Evolutionary conservation across 768 basidiomycete species (phyloP).

Genomic region (Pluteus cervinus): DNA sequence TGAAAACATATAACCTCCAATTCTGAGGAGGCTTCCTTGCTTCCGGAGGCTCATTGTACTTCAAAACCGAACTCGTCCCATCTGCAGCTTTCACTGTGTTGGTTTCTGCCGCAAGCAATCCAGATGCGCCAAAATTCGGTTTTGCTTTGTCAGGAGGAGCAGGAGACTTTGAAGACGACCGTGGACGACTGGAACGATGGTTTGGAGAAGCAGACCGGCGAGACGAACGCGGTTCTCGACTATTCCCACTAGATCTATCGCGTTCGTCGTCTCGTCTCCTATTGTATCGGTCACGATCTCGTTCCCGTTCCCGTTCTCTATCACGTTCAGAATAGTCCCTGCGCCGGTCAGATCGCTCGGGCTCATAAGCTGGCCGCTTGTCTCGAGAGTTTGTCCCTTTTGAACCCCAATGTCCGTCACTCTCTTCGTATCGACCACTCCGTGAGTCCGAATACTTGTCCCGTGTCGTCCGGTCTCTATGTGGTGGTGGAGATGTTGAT

Average conservation of each 20-base stretch:
- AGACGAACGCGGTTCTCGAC: constrained; percentile 47
- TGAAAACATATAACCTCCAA: constrained; percentile 98
- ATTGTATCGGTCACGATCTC: constrained; percentile 10
- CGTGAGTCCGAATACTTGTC: no score
- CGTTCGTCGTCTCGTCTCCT: constrained; percentile 19
- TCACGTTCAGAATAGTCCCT: constrained; percentile 9
- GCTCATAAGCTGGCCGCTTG: no score
- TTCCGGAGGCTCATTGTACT: constrained; percentile 99
- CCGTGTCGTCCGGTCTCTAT: no score
- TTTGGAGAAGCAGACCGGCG: constrained; percentile 41
- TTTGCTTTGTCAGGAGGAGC: constrained; percentile 49
- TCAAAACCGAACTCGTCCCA: constrained; percentile 79
- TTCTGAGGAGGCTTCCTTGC: constrained; percentile 85
- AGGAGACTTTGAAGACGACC: constrained; percentile 32
- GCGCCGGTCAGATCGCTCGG: neutral
- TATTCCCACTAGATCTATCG: constrained; percentile 23
- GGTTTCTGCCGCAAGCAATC: constrained; percentile 91
- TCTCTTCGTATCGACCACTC: neutral
- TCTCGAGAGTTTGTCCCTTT: constrained; percentile 2
- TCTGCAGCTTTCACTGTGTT: constrained; percentile 78
- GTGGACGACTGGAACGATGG: constrained; percentile 31
- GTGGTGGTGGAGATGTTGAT: no score
- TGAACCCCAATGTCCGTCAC: neutral
- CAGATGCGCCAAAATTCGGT: constrained; percentile 87
- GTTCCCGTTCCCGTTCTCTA: constrained; percentile 11